A percentile compares a stretch with the other conserved stretches of the same genome.
Conservation (phyloP, 768 basidiomycete species). For the Leccinum pellstonianum region DNA sequence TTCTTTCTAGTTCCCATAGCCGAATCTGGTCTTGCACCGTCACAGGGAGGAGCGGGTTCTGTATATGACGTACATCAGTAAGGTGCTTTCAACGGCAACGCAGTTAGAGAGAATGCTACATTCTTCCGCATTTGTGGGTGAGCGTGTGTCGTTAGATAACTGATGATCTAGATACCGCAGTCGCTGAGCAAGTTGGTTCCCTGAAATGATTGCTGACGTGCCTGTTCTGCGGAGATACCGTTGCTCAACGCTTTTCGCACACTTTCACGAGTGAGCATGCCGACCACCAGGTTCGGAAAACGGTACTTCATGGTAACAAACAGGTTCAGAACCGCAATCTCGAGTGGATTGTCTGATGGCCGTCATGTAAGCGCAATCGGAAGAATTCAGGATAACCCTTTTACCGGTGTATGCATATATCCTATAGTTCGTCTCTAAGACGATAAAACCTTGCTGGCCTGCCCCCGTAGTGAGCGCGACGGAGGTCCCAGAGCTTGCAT, state of each 20-base stretch:
- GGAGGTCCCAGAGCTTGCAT: slow-evolving; percentile 15
- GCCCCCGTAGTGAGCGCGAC: slow-evolving; percentile 46
- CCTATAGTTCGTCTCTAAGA: slow-evolving; percentile 97
- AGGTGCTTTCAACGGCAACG: background rate
- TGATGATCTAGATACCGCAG: slow-evolving; percentile 71
- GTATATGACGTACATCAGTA: slow-evolving; percentile 21
- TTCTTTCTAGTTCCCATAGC: slow-evolving; percentile 95
- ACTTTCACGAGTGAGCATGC: slow-evolving; percentile 91
- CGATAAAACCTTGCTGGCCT: slow-evolving; percentile 84
- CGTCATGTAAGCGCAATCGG: slow-evolving; percentile 19
- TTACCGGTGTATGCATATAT: slow-evolving; percentile 96
- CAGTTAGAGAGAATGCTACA: slow-evolving; percentile 42
- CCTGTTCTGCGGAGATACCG: slow-evolving; percentile 96
- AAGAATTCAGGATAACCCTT: slow-evolving; percentile 13
- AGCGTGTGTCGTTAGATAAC: slow-evolving; percentile 90
- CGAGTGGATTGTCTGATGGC: slow-evolving; percentile 82
- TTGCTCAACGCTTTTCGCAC: slow-evolving; percentile 92
- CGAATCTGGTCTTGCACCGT: slow-evolving; percentile 98
- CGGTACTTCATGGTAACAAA: slow-evolving; percentile 92
- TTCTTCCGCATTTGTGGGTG: slow-evolving; percentile 98
- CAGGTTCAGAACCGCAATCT: slow-evolving; percentile 92
- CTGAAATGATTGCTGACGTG: slow-evolving; percentile 35
- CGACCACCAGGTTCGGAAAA: slow-evolving; percentile 96
- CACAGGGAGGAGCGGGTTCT: slow-evolving; percentile 93
- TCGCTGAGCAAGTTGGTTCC: slow-evolving; percentile 12